Evolutionary conservation across 2,329 filamentous ascomycete species (phyloP).

Genomic region (Aureobasidium sp.): DNA sequence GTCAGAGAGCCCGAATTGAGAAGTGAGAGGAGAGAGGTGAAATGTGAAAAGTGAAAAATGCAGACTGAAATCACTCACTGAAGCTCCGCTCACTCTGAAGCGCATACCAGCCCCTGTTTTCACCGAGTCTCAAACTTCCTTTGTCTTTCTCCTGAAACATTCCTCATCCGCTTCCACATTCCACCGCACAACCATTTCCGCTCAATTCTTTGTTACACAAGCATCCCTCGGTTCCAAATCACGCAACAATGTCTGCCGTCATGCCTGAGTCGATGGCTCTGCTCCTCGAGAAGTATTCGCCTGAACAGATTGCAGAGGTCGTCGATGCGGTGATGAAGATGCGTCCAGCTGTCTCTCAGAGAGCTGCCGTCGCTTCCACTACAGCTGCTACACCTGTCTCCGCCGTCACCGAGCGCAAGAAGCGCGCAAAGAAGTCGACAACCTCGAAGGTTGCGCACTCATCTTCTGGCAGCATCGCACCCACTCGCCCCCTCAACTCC

Average conservation of each 20-base stretch:
- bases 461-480: conserved; percentile 3
- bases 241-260: neutral
- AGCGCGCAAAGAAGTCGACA: conserved; percentile 15
- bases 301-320: conserved; percentile 4
- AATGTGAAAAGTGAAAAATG: neutral
- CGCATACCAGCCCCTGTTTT: neutral
- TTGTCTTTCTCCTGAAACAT: conserved; percentile 4
- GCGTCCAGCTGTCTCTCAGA: neutral
- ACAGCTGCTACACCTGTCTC: neutral
- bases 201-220: conserved; percentile 21
- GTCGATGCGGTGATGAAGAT: neutral
- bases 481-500: conserved; percentile 25
- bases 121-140: neutral
- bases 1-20: neutral
- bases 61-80: neutral
- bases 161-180: conserved; percentile 4
- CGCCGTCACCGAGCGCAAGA: conserved; percentile 11
- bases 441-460: neutral
- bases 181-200: conserved; percentile 16
- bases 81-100: neutral
- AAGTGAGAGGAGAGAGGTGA: neutral
- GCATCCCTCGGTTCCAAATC: neutral
- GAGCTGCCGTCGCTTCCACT: neutral
- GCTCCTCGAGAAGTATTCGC: conserved; percentile 11
- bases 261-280: neutral